phyloP scores from a whole-genome alignment of 768 basidiomycete species.

The Macrolepiota dolichaula region DNA sequence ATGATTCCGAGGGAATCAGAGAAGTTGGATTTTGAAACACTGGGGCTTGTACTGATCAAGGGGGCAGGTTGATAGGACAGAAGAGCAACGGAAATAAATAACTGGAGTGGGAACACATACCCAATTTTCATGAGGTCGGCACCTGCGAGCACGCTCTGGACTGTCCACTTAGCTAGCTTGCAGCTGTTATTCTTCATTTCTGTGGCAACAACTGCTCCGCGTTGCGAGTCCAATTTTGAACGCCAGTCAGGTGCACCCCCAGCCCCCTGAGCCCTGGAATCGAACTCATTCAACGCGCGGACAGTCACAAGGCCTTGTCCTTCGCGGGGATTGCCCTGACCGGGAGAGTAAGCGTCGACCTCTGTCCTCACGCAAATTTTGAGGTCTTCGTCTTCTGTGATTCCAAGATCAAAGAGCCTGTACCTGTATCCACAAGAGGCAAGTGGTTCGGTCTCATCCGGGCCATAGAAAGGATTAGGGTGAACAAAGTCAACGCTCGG shows the following conservation, averaged over 20 bases:
- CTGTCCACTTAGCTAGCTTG: conserved; percentile 97
- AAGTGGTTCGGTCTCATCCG: conserved; percentile 91
- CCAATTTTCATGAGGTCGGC: conserved; percentile 97
- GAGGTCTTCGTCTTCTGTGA: conserved; percentile 88
- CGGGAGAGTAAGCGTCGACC: conserved; percentile 81
- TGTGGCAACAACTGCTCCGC: conserved; percentile 96
- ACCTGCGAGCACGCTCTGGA: conserved; percentile 92
- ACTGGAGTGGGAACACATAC: conserved; percentile 35
- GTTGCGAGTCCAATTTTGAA: conserved; percentile 91
- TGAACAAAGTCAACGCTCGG: conserved; percentile 71
- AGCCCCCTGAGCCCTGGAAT: conserved; percentile 82
- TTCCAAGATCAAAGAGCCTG: conserved; percentile 88
- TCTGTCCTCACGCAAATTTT: conserved; percentile 93
- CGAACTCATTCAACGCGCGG: conserved; percentile 96
- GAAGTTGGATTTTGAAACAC: conserved; percentile 11
- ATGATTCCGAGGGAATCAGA: conserved; percentile 12
- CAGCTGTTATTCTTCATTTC: conserved; percentile 99
- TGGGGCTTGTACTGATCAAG: neutral
- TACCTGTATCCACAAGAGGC: conserved; percentile 97
- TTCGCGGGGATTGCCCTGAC: conserved; percentile 58
- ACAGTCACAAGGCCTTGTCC: conserved; percentile 85
- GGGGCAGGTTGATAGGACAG: neutral
- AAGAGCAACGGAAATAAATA: conserved; percentile 11
- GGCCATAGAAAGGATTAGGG: conserved; percentile 93
- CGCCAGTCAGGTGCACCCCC: conserved; percentile 99